Base-by-base conservation (phyloP, 1,284 basidiomycete genomes). In the Chiua sp. region DNA sequence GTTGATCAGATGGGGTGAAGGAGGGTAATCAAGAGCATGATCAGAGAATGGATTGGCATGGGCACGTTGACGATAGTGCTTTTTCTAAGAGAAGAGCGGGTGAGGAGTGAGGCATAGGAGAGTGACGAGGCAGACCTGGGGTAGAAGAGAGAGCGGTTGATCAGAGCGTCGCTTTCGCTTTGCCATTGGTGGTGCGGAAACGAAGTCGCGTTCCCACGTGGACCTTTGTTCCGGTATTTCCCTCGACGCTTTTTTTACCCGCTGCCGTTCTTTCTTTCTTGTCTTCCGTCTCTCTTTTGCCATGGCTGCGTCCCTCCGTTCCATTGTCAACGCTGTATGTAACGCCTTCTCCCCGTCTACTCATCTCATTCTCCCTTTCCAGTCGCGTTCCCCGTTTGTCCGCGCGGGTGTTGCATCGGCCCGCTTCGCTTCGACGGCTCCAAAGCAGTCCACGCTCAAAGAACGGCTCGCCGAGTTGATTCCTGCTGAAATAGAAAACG, bases 11-110 rank as follows among this genome's bases (percentile, higher is more conserved):
- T 80, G 76, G 1, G 97, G 96, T 13, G 87, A 86, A n/a, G 85
- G 63, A 1, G 98, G 98, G 74, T 98, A 99, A 63, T 90, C 88
- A 53, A 99, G 85, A 28, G 87, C 83, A 77, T 99, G 98, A 77
- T 99, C 98, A 16, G 93, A 94, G 77, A 99, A 98, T 2, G 97
- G 97, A 75, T 99, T 99, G 10, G 97, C 96, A 74, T 99, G 97
- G 5, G 97, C 98, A 58, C 98, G 85, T 75, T 99, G 98, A 26
- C 98, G 85, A 77, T 99, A 99, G 77, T 93, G 94, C 70, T 92
- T 88, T 90, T 98, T 98, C 92, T 98, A 73, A 26, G 53, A 8
- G 47, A 11, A 5, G 20, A 22, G 20, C 7, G 12, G 6, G 42
- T 62, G 12, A 55, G 49, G 3, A 16, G 13, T 4, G 6, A 3